Base-by-base conservation (phyloP, 2,329 filamentous ascomycete genomes). In the Trichoderma pleuroti region DNA sequence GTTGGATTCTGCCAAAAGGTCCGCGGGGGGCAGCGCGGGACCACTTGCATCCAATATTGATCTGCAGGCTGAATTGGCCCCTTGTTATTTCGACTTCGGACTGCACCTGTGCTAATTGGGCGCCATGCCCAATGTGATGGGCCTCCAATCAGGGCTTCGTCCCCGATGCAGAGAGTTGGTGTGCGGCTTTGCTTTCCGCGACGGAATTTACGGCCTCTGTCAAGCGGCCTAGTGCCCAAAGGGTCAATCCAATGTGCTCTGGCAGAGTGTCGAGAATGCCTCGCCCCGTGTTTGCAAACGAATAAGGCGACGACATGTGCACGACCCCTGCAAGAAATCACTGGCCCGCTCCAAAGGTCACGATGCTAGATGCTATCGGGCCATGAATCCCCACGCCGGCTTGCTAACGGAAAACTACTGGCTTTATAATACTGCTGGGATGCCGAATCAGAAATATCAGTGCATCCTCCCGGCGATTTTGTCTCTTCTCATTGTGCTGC, bases 41-140 rank as follows among this genome's bases (percentile, higher is more conserved):
- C 28, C 42, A 16, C 62, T 62, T 36, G 30, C 56, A 52, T 61
- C 56, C 66, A 68, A 61, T 68, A 61, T 61, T 61, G 49, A 66
- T 57, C 66, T 68, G 66, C 56, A 68, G 66, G 56, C 56, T 61
- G 66, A 68, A 68, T 68, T 28, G 42, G 34, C 30, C 66, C 66
- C 66, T 59, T 68, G 56, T 16, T 61, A 46, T 36, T 59, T 54
- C 18, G 28, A 61, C 62, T 21, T 42, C 16, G 34, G 49, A 30
- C 28, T 61, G 66, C 66, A 68, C 39, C 66, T 68, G 54, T 42
- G 59, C 30, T 16, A 16, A 36, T n/a, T n/a, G 46, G 46, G 8
- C 39, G 18, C 54, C 56, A 68, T 36, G 16, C 39, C 56, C 7
- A 24, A 36, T 34, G 39, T 24, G 14, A 49, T 7, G 56, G 52